Percentiles rank a stretch among this genome's conserved stretches.
Conservation (phyloP, 1,284 basidiomycete species). For the Ceratobasidium sp. region DNA sequence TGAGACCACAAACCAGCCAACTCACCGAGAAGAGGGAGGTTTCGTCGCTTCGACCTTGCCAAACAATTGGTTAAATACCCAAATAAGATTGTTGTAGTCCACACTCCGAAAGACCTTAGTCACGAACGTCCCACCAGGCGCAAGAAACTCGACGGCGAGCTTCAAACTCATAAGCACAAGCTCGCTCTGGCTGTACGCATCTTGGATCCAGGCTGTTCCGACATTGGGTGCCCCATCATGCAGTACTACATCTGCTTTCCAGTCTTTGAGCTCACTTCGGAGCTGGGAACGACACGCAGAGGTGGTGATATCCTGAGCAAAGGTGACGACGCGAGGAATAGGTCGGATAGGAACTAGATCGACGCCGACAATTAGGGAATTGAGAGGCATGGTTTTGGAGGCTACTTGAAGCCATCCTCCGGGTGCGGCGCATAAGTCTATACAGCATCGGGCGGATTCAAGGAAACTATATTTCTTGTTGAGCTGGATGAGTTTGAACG, state of each 20-base stretch:
- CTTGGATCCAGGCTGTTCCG: constrained; percentile 99
- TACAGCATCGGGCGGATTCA: constrained; percentile 91
- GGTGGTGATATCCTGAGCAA: constrained; percentile 96
- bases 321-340: constrained; percentile 93
- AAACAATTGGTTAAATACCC: constrained; percentile 99
- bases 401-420: constrained; percentile 99
- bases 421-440: constrained; percentile 98
- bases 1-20: constrained; percentile 41
- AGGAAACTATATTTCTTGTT: constrained; percentile 98
- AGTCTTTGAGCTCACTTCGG: constrained; percentile 92
- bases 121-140: constrained; percentile 94
- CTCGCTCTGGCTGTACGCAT: constrained; percentile 97
- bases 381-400: constrained; percentile 97
- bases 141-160: constrained; percentile 95
- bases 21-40: constrained; percentile 93
- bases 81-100: constrained; percentile 98
- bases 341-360: constrained; percentile 97
- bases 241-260: constrained; percentile 99
- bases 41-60: constrained; percentile 98
- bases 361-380: constrained; percentile 96
- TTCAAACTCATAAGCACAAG: constrained; percentile 96
- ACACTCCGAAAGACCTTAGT: constrained; percentile 99
- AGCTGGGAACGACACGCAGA: constrained; percentile 90
- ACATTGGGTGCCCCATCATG: constrained; percentile 99
- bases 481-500: constrained; percentile 99